These are phyloP conservation scores for Calendula officinalis DNA, from an alignment of 129 eudicot genomes.

Conservation along the genomic window DNA sequence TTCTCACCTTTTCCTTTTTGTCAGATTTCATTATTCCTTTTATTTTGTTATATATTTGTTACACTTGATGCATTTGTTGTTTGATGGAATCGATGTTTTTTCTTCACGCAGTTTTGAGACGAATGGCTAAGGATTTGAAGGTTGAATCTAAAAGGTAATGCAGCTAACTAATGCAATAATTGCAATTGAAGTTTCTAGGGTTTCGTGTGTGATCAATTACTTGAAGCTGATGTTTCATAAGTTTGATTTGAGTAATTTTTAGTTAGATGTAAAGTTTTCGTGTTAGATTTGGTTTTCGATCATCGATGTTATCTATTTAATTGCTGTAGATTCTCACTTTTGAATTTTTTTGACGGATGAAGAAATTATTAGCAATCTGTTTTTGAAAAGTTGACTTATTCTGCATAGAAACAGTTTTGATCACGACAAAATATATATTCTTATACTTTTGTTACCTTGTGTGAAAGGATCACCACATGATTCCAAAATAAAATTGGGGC, in stretches of 20 bases:
- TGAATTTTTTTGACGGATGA: too few relatives aligned
- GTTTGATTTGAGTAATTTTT: neutral
- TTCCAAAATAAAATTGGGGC: neutral
- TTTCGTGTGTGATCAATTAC: neutral
- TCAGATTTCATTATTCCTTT: neutral
- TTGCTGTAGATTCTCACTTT: neutral
- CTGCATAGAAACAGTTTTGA: slow-evolving; percentile 15
- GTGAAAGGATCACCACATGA: slow-evolving; percentile 7
- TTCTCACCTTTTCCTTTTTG: slow-evolving; percentile 3
- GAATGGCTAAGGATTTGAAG: slow-evolving; percentile 36
- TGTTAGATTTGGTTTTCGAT: neutral
- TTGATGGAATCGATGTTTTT: slow-evolving; percentile 2
- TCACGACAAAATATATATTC: slow-evolving; percentile 14
- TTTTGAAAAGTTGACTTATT: slow-evolving; percentile 2
- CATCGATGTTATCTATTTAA: neutral
- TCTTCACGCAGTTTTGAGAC: slow-evolving; percentile 22
- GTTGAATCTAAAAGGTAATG: slow-evolving; percentile 30
- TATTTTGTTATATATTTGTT: neutral
- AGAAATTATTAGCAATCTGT: too few relatives aligned
- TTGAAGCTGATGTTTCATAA: neutral
- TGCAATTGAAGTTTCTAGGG: slow-evolving; percentile 13
- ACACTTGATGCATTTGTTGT: slow-evolving; percentile 6
- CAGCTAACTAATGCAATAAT: too few relatives aligned
- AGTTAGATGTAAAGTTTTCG: neutral
- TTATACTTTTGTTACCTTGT: neutral